phyloP scores from a whole-genome alignment of 148 eudicot genomes.

The Rhododendron kiyosumense region DNA sequence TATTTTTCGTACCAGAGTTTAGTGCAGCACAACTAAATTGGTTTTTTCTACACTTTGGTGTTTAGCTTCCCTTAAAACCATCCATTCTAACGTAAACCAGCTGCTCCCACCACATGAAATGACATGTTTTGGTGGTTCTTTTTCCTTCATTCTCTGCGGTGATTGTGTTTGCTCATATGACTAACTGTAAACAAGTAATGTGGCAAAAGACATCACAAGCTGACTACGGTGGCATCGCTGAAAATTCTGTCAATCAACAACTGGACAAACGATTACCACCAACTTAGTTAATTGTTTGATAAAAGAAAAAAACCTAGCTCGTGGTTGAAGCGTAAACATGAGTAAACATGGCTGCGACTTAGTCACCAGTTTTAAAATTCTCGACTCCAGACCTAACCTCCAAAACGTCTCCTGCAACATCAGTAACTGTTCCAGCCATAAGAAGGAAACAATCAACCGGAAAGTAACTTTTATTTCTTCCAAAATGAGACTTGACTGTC shows the following conservation, averaged over 20 bases:
- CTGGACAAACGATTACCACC: too few relatives aligned
- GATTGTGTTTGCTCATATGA: neutral
- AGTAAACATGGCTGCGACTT: conserved; percentile 22
- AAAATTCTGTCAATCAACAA: too few relatives aligned
- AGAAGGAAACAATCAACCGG: conserved; percentile 9
- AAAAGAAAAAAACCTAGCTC: too few relatives aligned
- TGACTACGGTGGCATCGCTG: too few relatives aligned
- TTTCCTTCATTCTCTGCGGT: neutral
- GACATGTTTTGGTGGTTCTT: neutral
- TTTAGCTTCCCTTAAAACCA: neutral
- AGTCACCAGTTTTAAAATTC: too few relatives aligned
- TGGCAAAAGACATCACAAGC: neutral
- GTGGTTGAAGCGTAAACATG: neutral
- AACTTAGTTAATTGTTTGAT: too few relatives aligned
- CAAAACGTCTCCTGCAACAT: conserved; percentile 77
- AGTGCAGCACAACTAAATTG: neutral
- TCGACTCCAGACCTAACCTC: conserved; percentile 53
- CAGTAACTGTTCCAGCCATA: conserved; percentile 36
- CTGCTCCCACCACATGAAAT: neutral
- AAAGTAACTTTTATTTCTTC: neutral
- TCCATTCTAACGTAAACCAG: neutral
- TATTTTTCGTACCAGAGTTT: neutral
- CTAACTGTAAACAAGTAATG: neutral
- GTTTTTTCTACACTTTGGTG: neutral
- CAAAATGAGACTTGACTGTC: neutral